Base-by-base conservation (phyloP, 192 early-diverging fungal genomes). In the Backusella sp. region DNA sequence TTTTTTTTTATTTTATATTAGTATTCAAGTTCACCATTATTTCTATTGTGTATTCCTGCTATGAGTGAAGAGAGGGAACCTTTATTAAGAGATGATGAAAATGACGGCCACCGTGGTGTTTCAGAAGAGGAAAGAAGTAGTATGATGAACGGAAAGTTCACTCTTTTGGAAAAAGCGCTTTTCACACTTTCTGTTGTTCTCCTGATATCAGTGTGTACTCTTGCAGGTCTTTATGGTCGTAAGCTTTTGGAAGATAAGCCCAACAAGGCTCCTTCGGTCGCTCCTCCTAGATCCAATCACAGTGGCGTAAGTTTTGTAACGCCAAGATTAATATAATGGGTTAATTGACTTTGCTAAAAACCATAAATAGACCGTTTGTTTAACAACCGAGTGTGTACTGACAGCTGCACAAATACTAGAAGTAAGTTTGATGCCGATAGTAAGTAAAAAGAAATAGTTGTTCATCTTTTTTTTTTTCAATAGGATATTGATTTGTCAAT, bases 321-420 rank as follows among this genome's bases (percentile, higher is more conserved):
- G n/a, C 19, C 21, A n/a, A 9, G 21, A 23, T 32, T 32, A 32
- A 32, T 56, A 23, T n/a, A 23, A 11, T 56, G n/a, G 3, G 1
- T 23, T 23, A n/a, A 56, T 56, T 56, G 53, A 56, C 11, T 70
- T 28, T 32, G 32, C 15, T 68, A 28, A 23, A 56, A 15, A 56
- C 26, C 19, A 32, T 32, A 6, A 28, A 39, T 66, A 79, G 77
- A 66, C 72, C 59, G 0, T 84, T 2, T 93, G 92, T 62, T 78
- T 76, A 3, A 86, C 88, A 21, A 81, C 84, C 11, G 87, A 92
- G 36, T 93, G 92, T 76, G 89, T 92, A 17, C 76, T 91, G 17
- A 86, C 87, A 1, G 89, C 92, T 11, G 85, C 87, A 8, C 76
- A 87, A 39, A 87, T 93, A 39, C 75, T 93, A 34, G 37, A 74